Conservation (phyloP, 2,329 filamentous ascomycete species). For the Cordyceps cateniannulata region DNA sequence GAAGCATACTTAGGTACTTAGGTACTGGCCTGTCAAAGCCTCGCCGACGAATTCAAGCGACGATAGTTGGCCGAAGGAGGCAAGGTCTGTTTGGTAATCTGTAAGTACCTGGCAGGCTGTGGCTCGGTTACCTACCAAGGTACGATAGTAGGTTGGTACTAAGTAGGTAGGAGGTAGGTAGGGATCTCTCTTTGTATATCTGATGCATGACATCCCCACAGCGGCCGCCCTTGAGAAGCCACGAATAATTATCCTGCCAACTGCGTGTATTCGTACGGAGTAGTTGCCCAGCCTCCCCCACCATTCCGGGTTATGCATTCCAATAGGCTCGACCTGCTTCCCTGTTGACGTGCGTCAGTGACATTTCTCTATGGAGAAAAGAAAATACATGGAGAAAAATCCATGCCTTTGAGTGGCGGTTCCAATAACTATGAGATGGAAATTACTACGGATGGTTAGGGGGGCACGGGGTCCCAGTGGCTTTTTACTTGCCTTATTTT, state of each 20-base stretch:
- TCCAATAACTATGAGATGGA: not conserved
- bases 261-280: no score
- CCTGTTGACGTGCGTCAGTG: not conserved
- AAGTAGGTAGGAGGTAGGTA: no score
- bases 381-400: not conserved
- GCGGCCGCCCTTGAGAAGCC: not conserved
- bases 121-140: no score
- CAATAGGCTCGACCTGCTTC: not conserved
- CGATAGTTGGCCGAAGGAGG: no score
- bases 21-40: no score
- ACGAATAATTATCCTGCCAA: not conserved
- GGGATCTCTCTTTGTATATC: slow-evolving; percentile 8
- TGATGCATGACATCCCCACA: slow-evolving; percentile 5
- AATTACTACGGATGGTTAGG: not conserved
- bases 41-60: no score
- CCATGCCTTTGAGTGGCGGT: not conserved
- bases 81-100: no score
- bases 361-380: not conserved
- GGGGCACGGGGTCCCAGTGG: not conserved
- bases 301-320: not conserved
- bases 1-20: no score
- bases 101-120: no score
- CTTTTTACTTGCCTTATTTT: no score
- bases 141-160: no score
- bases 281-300: not conserved